Evolutionary conservation across 805 yeast genomes (phyloP).

Genomic region (Schwanniomyces pseudopolymorphus): DNA sequence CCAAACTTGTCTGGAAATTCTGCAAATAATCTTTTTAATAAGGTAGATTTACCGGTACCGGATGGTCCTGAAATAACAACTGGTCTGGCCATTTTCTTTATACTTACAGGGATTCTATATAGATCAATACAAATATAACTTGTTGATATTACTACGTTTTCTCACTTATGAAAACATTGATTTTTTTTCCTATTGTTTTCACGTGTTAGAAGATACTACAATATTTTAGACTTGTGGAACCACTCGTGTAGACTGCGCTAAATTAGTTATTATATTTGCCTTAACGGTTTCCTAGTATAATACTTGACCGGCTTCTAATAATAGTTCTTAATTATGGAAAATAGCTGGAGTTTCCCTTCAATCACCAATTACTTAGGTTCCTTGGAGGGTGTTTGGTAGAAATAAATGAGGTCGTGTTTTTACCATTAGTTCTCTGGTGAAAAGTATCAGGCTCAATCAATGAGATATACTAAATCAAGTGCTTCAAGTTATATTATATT

Average conservation of each 20-base stretch:
- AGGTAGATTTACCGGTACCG: slow-evolving; percentile 93
- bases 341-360: no score
- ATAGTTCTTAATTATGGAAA: no score
- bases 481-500: not conserved
- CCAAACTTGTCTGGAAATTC: slow-evolving; percentile 92
- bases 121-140: not conserved
- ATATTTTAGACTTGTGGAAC: no score
- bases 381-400: no score
- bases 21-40: slow-evolving; percentile 82
- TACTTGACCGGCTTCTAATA: no score
- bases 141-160: not conserved
- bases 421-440: not conserved
- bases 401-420: not conserved
- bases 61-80: slow-evolving; percentile 97
- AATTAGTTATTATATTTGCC: no score
- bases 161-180: not conserved
- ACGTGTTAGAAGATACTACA: not conserved
- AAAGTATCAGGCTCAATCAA: not conserved
- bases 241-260: no score
- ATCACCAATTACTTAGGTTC: no score
- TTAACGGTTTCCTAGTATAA: no score
- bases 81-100: slow-evolving; percentile 54
- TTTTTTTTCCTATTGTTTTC: not conserved
- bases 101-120: not conserved
- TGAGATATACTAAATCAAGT: not conserved